Evolutionary conservation across 345 rosid genomes (phyloP).

Genomic region (Arabidopsis thaliana): TAIR10.1 NC_003074.8:4507501-4508000

Average conservation of each 20-base stretch:
- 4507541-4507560: not conserved
- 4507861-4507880: slow-evolving; percentile 14
- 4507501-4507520: not conserved
- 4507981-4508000: slow-evolving; percentile 20
- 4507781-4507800: not conserved
- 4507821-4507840: slow-evolving; percentile 14
- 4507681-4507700: not conserved
- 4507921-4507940: slow-evolving; percentile 1
- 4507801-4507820: not conserved
- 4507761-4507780: slow-evolving; percentile 33
- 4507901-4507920: not conserved
- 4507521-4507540: slow-evolving; percentile 25
- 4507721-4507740: not conserved
- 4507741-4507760: slow-evolving; percentile 21
- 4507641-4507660: not conserved
- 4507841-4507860: slow-evolving; percentile 34
- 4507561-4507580: not conserved
- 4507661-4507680: not conserved
- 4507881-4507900: slow-evolving; percentile 14
- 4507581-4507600: not conserved
- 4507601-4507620: slow-evolving; percentile 9
- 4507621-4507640: not conserved
- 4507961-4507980: slow-evolving; percentile 31
- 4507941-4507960: not conserved
- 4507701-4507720: not conserved